phyloP scores from a whole-genome alignment of 1,284 basidiomycete species.

The Fomitopsis betulina region DNA sequence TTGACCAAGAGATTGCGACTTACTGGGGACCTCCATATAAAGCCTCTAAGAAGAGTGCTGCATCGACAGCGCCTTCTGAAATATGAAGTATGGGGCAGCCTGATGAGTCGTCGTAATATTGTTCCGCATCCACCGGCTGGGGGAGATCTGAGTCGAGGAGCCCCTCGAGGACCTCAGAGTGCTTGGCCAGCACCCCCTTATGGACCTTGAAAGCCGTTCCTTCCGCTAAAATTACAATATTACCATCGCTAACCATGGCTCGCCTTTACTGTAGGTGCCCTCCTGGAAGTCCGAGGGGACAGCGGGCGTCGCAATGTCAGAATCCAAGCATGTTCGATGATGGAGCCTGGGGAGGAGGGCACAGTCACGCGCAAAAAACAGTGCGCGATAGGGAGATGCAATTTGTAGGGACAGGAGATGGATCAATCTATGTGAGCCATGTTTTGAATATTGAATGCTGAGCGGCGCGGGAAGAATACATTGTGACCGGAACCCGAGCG shows the following conservation, averaged over 20 bases:
- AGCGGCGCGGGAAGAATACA: too few species aligned
- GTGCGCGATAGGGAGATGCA: too few species aligned
- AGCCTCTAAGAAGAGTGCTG: conserved; percentile 2
- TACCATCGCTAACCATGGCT: background rate
- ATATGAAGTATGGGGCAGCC: conserved; percentile 4
- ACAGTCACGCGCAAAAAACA: too few species aligned
- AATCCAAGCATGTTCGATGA: too few species aligned
- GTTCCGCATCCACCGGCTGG: conserved; percentile 5
- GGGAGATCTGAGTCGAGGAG: conserved; percentile 3
- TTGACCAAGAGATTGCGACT: background rate
- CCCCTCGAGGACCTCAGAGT: conserved; percentile 10
- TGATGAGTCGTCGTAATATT: background rate
- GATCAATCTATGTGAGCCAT: too few species aligned
- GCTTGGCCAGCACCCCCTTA: conserved; percentile 2
- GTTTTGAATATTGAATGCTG: too few species aligned
- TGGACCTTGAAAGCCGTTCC: background rate
- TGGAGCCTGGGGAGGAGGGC: too few species aligned
- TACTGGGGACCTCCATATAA: conserved; percentile 1
- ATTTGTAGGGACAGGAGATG: too few species aligned
- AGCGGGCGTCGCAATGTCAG: too few species aligned
- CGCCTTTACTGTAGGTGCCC: background rate
- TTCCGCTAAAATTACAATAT: background rate
- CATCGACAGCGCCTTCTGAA: conserved; percentile 1
- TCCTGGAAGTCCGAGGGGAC: too few species aligned
- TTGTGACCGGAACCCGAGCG: too few species aligned